A percentile compares a stretch with the other conserved stretches of the same genome.
These are phyloP conservation scores for Eimeria maxima DNA, from an alignment of 169 alveolate species.

Conservation along the genomic window DNA sequence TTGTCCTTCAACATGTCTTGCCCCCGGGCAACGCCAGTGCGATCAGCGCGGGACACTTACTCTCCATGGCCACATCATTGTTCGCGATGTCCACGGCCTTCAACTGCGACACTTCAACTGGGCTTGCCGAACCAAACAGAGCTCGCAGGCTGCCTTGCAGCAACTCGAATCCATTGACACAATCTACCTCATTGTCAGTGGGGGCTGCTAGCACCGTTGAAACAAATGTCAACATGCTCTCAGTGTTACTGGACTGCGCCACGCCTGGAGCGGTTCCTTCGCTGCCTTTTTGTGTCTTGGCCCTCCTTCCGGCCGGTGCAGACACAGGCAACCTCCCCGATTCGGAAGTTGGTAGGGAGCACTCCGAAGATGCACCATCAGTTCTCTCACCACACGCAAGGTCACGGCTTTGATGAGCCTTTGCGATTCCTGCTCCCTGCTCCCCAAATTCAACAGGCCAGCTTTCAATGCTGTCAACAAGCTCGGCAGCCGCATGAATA, in stretches of 20 bases:
- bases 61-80: neutral
- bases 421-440: neutral
- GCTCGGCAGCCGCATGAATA: constrained; percentile 69
- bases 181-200: constrained; percentile 29
- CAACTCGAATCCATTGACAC: constrained; percentile 65
- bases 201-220: constrained; percentile 13
- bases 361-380: neutral
- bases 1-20: neutral
- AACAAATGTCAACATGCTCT: constrained; percentile 65
- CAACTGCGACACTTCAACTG: neutral
- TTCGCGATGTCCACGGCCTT: neutral
- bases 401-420: constrained; percentile 20
- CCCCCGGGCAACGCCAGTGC: neutral
- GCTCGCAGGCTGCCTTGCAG: constrained; percentile 36
- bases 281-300: constrained; percentile 2
- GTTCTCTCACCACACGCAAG: neutral
- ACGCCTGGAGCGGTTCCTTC: neutral
- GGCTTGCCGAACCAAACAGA: constrained; percentile 28
- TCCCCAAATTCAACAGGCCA: constrained; percentile 53
- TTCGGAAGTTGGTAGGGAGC: constrained; percentile 1
- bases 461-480: constrained; percentile 72
- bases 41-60: neutral
- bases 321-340: neutral
- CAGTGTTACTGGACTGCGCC: constrained; percentile 8
- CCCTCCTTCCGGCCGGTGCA: constrained; percentile 20